A percentile compares a stretch with the other conserved stretches of the same genome.
These are phyloP conservation scores for Nicotiana rustica DNA, from an alignment of 305 asterid genomes.

Conservation along the genomic window DNA sequence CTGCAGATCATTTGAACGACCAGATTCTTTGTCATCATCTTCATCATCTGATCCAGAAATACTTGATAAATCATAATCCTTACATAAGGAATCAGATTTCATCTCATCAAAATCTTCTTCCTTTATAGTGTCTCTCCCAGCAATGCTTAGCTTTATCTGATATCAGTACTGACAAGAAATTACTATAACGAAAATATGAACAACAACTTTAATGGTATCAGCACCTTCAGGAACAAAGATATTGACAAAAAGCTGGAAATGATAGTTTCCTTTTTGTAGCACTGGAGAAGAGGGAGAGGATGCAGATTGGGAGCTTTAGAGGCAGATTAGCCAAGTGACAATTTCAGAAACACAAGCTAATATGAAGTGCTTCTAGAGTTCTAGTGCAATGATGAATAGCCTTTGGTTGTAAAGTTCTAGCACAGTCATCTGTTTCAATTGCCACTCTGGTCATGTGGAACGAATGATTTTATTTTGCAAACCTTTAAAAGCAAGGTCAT, in stretches of 20 bases:
- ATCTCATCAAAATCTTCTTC: conserved; percentile 91
- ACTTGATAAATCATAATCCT: conserved; percentile 93
- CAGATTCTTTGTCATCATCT: conserved; percentile 69
- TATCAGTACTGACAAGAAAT: conserved; percentile 37
- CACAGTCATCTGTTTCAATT: background rate
- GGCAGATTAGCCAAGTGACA: conserved; percentile 22
- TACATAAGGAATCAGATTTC: conserved; percentile 61
- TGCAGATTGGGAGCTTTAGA: background rate
- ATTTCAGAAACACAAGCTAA: background rate
- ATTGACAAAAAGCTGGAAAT: conserved; percentile 14
- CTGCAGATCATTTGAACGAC: conserved; percentile 42
- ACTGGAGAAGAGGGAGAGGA: background rate
- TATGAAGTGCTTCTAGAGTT: background rate
- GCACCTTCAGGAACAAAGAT: conserved; percentile 31
- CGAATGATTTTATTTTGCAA: background rate
- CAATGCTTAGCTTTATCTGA: conserved; percentile 89
- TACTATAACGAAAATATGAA: conserved; percentile 23
- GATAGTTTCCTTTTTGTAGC: background rate
- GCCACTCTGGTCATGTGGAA: background rate
- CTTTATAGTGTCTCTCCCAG: conserved; percentile 73
- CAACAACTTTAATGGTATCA: background rate
- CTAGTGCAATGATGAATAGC: background rate
- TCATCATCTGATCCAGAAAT: conserved; percentile 96
- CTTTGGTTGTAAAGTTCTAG: background rate
- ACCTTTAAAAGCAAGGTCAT: background rate